Conservation (phyloP, 108 stramenopile genomes). For the Mediolabrus comicus region DNA sequence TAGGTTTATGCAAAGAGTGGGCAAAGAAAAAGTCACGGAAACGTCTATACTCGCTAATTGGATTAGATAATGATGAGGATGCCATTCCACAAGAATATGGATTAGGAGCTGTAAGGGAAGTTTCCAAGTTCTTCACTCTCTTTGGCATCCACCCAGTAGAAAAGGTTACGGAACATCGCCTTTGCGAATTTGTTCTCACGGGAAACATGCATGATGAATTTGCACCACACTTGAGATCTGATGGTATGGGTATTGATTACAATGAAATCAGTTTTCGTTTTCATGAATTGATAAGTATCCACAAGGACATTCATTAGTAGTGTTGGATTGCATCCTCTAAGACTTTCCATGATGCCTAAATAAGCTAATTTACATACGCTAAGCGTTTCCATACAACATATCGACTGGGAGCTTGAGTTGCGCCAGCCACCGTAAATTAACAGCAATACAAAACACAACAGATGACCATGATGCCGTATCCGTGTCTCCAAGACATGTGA, state of each 20-base stretch:
- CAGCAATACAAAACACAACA: constrained; percentile 37
- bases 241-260: constrained; percentile 71
- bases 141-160: constrained; percentile 57
- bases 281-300: constrained; percentile 37
- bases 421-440: constrained; percentile 32
- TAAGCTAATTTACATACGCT: too few species aligned
- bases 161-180: constrained; percentile 39
- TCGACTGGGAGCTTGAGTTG: background rate
- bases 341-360: too few species aligned
- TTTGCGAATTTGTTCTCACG: constrained; percentile 57
- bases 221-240: constrained; percentile 29
- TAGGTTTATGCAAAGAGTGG: constrained; percentile 8
- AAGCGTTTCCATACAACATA: too few species aligned
- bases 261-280: constrained; percentile 49
- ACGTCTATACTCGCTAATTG: constrained; percentile 32
- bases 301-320: constrained; percentile 5
- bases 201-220: constrained; percentile 51
- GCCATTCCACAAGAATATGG: constrained; percentile 37
- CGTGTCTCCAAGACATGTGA: constrained; percentile 19
- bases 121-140: constrained; percentile 42
- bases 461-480: constrained; percentile 31
- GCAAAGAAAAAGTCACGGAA: constrained; percentile 29
- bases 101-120: constrained; percentile 42
- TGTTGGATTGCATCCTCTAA: too few species aligned
- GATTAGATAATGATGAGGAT: constrained; percentile 23